phyloP scores from a whole-genome alignment of 176 grass and related monocot genomes.

The Otatea glauca region DNA sequence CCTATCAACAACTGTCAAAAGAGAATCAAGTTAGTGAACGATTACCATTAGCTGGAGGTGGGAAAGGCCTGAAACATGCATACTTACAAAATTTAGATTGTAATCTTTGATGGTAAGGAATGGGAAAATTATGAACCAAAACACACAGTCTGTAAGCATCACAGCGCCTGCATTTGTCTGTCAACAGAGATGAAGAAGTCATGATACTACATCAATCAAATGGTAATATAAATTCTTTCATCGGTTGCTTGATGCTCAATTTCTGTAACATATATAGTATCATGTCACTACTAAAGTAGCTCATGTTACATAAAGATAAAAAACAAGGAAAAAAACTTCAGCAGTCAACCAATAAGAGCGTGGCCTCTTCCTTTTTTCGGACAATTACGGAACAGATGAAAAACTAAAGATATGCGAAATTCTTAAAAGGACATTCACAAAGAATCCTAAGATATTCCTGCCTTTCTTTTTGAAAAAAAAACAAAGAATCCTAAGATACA shows the following conservation, averaged over 20 bases:
- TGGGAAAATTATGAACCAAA: constrained; percentile 99
- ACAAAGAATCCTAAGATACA: neutral
- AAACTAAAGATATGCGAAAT: neutral
- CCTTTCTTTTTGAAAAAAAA: neutral
- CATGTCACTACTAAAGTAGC: neutral
- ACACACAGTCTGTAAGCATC: constrained; percentile 93
- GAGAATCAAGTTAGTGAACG: neutral
- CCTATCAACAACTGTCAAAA: constrained; percentile 69
- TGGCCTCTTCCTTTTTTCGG: neutral
- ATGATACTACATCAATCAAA: neutral
- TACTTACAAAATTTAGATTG: constrained; percentile 81
- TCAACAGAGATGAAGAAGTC: constrained; percentile 32
- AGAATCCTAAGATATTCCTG: neutral
- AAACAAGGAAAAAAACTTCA: neutral
- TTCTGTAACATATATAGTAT: neutral
- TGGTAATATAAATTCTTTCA: neutral
- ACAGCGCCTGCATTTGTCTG: constrained; percentile 97
- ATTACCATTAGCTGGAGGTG: neutral
- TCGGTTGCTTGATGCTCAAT: neutral
- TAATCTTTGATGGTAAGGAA: constrained; percentile 91
- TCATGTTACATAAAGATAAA: neutral
- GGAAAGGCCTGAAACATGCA: neutral
- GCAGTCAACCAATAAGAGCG: neutral
- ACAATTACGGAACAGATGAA: neutral
- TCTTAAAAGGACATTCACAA: constrained; percentile 13